Percentiles rank a stretch among this genome's conserved stretches.
These are phyloP conservation scores for Pichia sp. DNA, from an alignment of 1,139 yeast species.

Conservation along the genomic window DNA sequence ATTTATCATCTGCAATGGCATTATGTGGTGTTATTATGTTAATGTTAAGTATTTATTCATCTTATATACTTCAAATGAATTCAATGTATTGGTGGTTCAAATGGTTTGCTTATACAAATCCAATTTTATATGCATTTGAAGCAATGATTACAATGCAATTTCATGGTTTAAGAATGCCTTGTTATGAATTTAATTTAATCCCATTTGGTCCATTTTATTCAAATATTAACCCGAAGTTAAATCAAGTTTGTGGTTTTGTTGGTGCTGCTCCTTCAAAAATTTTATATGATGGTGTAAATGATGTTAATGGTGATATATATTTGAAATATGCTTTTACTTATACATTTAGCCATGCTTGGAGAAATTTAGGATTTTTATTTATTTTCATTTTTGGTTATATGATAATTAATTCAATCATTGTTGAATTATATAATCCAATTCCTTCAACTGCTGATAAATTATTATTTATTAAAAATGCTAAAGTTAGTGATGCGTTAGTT, in stretches of 20 bases:
- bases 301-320: constrained; percentile 41
- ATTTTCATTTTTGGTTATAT: constrained; percentile 36
- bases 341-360: constrained; percentile 39
- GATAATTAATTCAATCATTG: constrained; percentile 27
- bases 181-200: constrained; percentile 36
- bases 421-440: constrained; percentile 30
- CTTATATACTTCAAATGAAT: constrained; percentile 52
- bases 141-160: constrained; percentile 48
- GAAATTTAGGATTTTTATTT: constrained; percentile 46
- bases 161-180: constrained; percentile 46
- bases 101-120: constrained; percentile 54
- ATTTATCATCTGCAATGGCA: constrained; percentile 45
- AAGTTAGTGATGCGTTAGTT: constrained; percentile 7
- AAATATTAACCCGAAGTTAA: constrained; percentile 29
- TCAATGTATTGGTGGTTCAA: constrained; percentile 59
- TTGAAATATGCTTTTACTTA: constrained; percentile 34
- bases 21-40: constrained; percentile 43
- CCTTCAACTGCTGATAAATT: constrained; percentile 23
- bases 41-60: constrained; percentile 43
- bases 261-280: constrained; percentile 36
- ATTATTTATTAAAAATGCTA: constrained; percentile 20
- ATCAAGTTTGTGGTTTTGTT: constrained; percentile 44
- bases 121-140: constrained; percentile 51
- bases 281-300: constrained; percentile 35
- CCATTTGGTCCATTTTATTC: constrained; percentile 47